phyloP scores from a whole-genome alignment of 2,329 filamentous ascomycete genomes.

The Diaporthe vaccinii region DNA sequence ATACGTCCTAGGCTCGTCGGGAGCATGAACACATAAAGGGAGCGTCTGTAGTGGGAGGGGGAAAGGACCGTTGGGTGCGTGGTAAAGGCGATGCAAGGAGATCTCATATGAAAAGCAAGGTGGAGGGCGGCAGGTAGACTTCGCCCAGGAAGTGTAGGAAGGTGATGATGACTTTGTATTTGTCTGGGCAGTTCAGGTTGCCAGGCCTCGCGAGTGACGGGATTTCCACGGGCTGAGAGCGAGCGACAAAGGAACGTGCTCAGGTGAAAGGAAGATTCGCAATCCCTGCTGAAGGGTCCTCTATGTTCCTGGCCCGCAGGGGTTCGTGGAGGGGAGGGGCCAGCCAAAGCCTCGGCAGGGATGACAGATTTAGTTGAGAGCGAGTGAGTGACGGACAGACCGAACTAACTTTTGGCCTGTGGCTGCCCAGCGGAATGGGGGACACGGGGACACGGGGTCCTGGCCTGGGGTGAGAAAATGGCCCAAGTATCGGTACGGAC shows the following conservation, averaged over 20 bases:
- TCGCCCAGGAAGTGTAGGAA: not conserved
- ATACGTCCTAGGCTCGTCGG: conserved; percentile 7
- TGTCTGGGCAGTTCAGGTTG: not conserved
- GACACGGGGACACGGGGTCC: not conserved
- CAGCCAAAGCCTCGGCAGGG: conserved; percentile 27
- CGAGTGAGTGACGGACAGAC: not conserved
- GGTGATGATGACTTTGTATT: conserved; percentile 23
- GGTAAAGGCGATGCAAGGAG: not conserved
- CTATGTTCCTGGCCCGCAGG: conserved; percentile 22
- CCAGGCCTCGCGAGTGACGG: not conserved
- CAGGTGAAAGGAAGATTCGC: conserved; percentile 15
- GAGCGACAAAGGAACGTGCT: conserved; percentile 32
- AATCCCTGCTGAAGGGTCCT: conserved; percentile 25
- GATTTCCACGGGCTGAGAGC: conserved; percentile 3
- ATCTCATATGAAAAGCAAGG: not conserved
- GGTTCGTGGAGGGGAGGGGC: conserved; percentile 6
- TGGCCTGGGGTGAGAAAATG: not conserved
- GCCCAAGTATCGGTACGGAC: conserved; percentile 29
- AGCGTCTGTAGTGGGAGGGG: conserved; percentile 4
- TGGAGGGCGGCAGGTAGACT: not conserved
- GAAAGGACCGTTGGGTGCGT: conserved; percentile 12
- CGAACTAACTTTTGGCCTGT: not conserved
- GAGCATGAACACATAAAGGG: conserved; percentile 22
- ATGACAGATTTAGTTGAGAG: not conserved
- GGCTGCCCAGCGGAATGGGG: conserved; percentile 24